Evolutionary conservation across 371 early-diverging fungal genomes (phyloP).

Genomic region (Mucor velutinosus): DNA sequence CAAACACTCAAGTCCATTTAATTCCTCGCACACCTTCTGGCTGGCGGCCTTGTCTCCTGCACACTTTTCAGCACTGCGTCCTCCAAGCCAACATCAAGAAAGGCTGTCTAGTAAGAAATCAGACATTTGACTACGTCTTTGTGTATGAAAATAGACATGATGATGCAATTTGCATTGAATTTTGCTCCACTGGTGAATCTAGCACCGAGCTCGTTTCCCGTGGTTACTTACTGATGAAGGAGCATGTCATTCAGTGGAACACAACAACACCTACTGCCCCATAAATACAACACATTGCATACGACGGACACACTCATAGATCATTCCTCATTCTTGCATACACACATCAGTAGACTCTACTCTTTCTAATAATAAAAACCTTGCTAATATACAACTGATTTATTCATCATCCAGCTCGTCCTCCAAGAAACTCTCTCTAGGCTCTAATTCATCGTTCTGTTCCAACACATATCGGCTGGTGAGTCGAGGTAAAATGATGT

Average conservation of each 20-base stretch:
- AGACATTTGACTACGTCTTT: not conserved
- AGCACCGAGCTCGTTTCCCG: not conserved
- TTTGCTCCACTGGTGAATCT: not conserved
- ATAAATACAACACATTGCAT: not conserved
- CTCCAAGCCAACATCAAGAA: not conserved
- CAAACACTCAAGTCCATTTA: not conserved
- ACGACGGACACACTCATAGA: not conserved
- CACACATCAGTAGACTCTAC: not conserved
- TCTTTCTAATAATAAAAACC: not conserved
- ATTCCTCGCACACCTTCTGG: not conserved
- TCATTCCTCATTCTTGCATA: not conserved
- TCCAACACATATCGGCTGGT: conserved; percentile 81
- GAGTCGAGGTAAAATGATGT: conserved; percentile 86
- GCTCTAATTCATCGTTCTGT: conserved; percentile 84
- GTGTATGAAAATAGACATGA: conserved; percentile 1
- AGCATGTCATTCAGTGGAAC: not conserved
- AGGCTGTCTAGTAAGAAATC: not conserved
- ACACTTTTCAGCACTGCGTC: not conserved
- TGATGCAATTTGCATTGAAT: conserved; percentile 1
- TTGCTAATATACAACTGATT: not conserved
- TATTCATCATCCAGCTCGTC: conserved; percentile 61
- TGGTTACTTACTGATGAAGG: not conserved
- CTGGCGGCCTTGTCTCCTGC: not conserved
- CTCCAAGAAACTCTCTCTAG: conserved; percentile 80
- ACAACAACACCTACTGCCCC: not conserved